Evolutionary conservation across 768 basidiomycete species (phyloP), one percentile per base, ranked within the genome.

Genomic region (Auriscalpium orientale): DNA sequence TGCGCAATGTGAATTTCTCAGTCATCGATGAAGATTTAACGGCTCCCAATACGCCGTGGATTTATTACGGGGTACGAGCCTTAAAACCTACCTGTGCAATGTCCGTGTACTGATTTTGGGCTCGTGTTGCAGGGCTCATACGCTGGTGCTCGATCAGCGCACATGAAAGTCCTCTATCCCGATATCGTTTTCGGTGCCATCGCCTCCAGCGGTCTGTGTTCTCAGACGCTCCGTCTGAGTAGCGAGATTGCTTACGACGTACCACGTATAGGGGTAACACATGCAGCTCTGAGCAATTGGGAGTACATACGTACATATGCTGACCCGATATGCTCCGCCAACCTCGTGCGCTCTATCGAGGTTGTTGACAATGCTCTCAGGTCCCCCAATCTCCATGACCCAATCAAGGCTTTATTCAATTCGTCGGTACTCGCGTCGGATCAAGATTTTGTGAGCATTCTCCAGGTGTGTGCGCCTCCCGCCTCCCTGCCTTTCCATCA

Each of bases 121-220:
- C 18, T 15, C 4, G 15, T 13, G 1, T 44, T 36, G 5, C 49
- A 51, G 45, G 53, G 45, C 10, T 54, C 53, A 12, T 54, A 54
- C 64, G 94, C 93, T 15, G 95, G 95, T 58, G 93, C 95, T 15
- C 85, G 94, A 16, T 85, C 94, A 1, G 95, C 95, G 0, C 90
- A 95, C 64, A 93, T 97, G 87, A 83, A 82, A 50, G 74, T 91
- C 36, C 78, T 93, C 43, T 95, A 92, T 66, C 93, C 93, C 1
- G 83, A 94, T 46, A 74, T 95, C 34, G 88, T 92, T n/a, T 94
- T 80, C 69, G 95, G 92, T 36, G 85, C 91, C 4, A 95, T 97
- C 58, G 90, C 93, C 3, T 91, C 88, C 20, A 91, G 89, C 57
- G 93, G 89, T 83, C 56, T 7, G 79, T 21, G 37, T 65, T 38